phyloP scores from a whole-genome alignment of 2,329 filamentous ascomycete species.

The Ambrosiella cleistominuta region DNA sequence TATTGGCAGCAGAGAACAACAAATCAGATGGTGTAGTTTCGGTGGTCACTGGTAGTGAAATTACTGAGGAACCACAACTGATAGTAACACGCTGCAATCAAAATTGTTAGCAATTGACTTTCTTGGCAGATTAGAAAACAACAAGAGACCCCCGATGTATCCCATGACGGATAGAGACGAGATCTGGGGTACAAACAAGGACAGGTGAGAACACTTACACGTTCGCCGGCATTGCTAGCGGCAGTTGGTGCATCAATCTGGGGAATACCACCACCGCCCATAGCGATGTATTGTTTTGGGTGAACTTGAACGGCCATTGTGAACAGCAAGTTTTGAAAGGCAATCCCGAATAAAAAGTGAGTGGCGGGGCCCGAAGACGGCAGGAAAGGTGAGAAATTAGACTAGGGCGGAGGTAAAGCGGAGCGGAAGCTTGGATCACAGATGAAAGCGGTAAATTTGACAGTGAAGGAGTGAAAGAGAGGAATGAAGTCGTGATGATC shows the following conservation, averaged over 20 bases:
- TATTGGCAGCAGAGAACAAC: constrained; percentile 46
- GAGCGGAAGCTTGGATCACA: constrained; percentile 1
- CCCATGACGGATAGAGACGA: no score
- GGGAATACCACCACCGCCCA: constrained; percentile 29
- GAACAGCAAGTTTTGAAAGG: constrained; percentile 11
- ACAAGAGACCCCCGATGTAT: no score
- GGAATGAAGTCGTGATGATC: not conserved
- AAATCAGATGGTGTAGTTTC: constrained; percentile 62
- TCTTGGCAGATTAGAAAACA: no score
- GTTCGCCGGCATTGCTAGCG: constrained; percentile 62
- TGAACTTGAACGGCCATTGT: constrained; percentile 14
- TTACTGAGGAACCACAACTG: constrained; percentile 49
- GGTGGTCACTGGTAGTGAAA: constrained; percentile 53
- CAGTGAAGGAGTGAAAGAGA: not conserved
- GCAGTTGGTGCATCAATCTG: constrained; percentile 60
- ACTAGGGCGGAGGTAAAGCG: not conserved
- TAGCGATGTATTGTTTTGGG: constrained; percentile 22
- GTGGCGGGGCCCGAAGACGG: not conserved
- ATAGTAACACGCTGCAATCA: constrained; percentile 47
- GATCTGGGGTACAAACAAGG: not conserved
- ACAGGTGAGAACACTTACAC: constrained; percentile 32
- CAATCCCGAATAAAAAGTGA: not conserved
- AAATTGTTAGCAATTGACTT: not conserved
- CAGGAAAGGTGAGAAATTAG: not conserved
- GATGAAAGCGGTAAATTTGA: not conserved